These are phyloP conservation scores for Rhodamnia argentea DNA, from an alignment of 345 rosid species.

Conservation along the genomic window DNA sequence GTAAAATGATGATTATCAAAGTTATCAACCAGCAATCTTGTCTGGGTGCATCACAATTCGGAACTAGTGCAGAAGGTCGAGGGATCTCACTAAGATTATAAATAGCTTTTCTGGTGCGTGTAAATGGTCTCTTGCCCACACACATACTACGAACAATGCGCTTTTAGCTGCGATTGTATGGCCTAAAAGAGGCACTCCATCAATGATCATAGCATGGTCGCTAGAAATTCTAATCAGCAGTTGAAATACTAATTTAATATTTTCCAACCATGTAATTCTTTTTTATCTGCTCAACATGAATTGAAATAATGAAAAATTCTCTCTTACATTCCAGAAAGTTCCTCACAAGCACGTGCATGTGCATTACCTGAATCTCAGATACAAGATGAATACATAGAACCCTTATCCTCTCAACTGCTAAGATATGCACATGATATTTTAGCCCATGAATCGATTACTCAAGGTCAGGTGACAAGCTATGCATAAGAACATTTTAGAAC, in stretches of 20 bases:
- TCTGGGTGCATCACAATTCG: neutral
- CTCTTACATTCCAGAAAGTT: neutral
- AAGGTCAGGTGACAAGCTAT: neutral
- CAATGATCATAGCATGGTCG: neutral
- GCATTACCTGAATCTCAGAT: neutral
- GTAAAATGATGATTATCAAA: neutral
- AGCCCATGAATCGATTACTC: neutral
- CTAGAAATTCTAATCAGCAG: neutral
- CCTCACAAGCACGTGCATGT: neutral
- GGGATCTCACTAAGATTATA: neutral
- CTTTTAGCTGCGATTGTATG: neutral
- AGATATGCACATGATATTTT: neutral
- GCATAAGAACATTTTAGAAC: neutral
- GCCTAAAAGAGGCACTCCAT: neutral
- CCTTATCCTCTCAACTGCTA: neutral
- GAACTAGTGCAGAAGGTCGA: neutral
- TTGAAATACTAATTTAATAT: neutral
- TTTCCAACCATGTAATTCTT: neutral
- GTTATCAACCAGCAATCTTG: neutral
- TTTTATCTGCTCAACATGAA: neutral
- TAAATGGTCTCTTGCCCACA: neutral
- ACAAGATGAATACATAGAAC: neutral
- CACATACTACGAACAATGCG: fast-evolving
- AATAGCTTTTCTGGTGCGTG: neutral
- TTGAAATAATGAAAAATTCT: neutral